These are phyloP conservation scores for Melanogaster broomeanus DNA, from an alignment of 768 basidiomycete genomes.

Conservation along the genomic window DNA sequence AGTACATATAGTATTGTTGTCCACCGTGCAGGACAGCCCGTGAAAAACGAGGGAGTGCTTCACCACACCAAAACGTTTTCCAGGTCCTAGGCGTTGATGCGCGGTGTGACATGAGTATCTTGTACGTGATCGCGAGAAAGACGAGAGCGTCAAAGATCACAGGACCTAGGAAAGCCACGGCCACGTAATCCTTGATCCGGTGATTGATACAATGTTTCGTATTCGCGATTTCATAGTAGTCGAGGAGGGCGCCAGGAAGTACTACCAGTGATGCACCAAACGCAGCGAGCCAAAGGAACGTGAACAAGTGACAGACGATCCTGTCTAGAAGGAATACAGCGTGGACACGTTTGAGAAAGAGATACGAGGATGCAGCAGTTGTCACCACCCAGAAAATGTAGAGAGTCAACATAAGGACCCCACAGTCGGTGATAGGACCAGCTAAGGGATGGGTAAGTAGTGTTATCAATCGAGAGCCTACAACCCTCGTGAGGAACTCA, in stretches of 20 bases:
- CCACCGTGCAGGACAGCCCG: no score
- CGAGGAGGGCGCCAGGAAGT: constrained; percentile 25
- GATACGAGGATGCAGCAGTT: constrained; percentile 30
- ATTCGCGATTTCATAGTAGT: constrained; percentile 30
- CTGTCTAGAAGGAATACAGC: constrained; percentile 31
- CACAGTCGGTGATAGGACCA: constrained; percentile 24
- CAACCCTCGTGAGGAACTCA: constrained; percentile 2
- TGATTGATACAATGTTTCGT: constrained; percentile 37
- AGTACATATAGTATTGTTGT: no score
- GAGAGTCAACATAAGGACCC: constrained; percentile 14
- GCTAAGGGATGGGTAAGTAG: constrained; percentile 5
- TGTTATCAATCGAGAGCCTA: neutral
- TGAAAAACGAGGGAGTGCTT: no score
- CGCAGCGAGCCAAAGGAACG: constrained; percentile 33
- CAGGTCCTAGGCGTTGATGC: no score
- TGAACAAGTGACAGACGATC: constrained; percentile 24
- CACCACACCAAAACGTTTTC: no score
- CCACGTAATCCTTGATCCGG: no score
- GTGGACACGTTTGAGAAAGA: constrained; percentile 41
- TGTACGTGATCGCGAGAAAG: no score
- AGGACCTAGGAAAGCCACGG: no score
- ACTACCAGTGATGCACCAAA: constrained; percentile 28
- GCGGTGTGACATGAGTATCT: no score
- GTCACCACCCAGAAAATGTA: constrained; percentile 19
- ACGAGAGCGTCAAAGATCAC: no score